These are phyloP conservation scores for Linum trigynum DNA, from an alignment of 345 rosid species.

Conservation along the genomic window DNA sequence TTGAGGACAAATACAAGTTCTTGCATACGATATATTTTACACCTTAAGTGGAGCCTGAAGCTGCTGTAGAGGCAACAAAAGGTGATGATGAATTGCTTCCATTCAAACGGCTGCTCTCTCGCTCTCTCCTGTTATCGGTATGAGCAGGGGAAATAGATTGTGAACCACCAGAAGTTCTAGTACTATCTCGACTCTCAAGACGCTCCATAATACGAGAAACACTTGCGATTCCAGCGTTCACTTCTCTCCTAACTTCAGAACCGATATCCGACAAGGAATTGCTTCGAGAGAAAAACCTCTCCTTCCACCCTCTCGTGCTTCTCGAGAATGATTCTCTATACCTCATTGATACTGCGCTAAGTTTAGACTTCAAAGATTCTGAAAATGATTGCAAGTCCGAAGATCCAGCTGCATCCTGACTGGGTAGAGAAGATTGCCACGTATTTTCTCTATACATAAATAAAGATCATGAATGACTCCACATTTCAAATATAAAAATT, in stretches of 20 bases:
- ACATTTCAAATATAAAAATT: background rate
- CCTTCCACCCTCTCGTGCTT: conserved; percentile 31
- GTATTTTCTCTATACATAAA: conserved; percentile 17
- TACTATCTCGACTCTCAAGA: conserved; percentile 30
- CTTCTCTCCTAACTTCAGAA: conserved; percentile 24
- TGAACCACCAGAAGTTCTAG: conserved; percentile 18
- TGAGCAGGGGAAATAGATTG: conserved; percentile 19
- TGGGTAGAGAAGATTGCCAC: conserved; percentile 22
- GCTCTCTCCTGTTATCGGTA: background rate
- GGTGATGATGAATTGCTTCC: conserved; percentile 22
- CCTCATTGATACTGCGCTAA: conserved; percentile 10
- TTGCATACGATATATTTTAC: conserved; percentile 12
- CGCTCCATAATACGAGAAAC: conserved; percentile 25
- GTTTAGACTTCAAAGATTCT: background rate
- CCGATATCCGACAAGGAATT: conserved; percentile 15
- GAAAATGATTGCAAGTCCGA: background rate
- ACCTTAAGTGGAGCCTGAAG: conserved; percentile 30
- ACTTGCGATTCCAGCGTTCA: conserved; percentile 21
- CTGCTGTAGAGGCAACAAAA: conserved; percentile 14
- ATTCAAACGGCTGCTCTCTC: conserved; percentile 23
- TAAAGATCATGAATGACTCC: background rate
- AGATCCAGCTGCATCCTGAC: background rate
- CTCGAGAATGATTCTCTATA: conserved; percentile 25
- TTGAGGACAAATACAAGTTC: background rate
- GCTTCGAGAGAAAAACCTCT: conserved; percentile 26